These are phyloP conservation scores for Sphaerulina vaccinii DNA, from an alignment of 2,329 filamentous ascomycete species.

Conservation along the genomic window DNA sequence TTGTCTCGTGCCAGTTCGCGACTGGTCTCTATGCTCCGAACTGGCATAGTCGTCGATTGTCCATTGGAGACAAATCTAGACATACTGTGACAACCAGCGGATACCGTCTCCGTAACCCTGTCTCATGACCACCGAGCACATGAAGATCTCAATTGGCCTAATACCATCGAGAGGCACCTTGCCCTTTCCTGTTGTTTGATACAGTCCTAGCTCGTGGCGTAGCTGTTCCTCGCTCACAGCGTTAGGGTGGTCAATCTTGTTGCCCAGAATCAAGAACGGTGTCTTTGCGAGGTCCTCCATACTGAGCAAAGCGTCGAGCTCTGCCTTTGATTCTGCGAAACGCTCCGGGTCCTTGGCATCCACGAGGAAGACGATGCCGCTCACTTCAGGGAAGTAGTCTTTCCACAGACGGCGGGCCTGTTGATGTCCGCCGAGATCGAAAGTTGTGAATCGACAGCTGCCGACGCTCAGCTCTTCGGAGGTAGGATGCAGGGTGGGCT, in stretches of 20 bases:
- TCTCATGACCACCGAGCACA: constrained; percentile 98
- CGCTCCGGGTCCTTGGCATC: constrained; percentile 97
- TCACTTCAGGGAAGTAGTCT: constrained; percentile 95
- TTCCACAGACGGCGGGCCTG: constrained; percentile 95
- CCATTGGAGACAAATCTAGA: constrained; percentile 52
- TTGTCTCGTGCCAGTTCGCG: too few species aligned
- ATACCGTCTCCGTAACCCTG: constrained; percentile 90
- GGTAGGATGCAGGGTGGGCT: constrained; percentile 87
- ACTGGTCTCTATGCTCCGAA: constrained; percentile 1
- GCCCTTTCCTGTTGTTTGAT: constrained; percentile 92
- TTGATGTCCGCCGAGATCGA: constrained; percentile 89
- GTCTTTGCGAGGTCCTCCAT: constrained; percentile 98
- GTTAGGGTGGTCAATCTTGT: constrained; percentile 99
- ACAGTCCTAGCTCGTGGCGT: constrained; percentile 85
- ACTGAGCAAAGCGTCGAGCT: constrained; percentile 85
- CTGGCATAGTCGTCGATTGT: neutral
- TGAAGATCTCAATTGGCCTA: constrained; percentile 93
- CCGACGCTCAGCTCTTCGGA: constrained; percentile 91
- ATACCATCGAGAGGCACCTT: constrained; percentile 91
- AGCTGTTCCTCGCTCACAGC: constrained; percentile 95
- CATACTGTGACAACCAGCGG: constrained; percentile 86
- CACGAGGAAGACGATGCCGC: constrained; percentile 94
- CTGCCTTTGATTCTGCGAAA: constrained; percentile 89
- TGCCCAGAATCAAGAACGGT: constrained; percentile 92
- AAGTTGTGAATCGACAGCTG: constrained; percentile 78